Evolutionary conservation across 1,139 yeast species (phyloP).

Genomic region (Debaryomyces sp.): DNA sequence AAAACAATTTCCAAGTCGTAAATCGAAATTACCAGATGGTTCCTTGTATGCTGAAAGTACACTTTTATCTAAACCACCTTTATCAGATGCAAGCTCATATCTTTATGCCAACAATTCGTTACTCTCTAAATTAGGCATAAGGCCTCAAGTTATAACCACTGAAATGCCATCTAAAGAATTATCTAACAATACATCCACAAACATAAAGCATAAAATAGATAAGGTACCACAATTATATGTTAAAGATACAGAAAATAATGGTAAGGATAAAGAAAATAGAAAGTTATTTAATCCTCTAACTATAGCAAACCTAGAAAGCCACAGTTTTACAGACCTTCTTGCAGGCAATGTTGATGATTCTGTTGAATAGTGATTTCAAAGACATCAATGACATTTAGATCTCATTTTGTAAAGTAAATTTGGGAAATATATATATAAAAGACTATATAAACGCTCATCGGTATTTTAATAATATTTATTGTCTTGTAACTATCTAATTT

Average conservation of each 20-base stretch:
- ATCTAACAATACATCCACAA: conserved; percentile 2
- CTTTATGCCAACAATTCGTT: conserved; percentile 39
- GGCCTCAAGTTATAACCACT: conserved; percentile 45
- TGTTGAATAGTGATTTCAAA: conserved; percentile 24
- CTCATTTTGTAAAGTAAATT: background rate
- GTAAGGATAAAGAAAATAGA: conserved; percentile 18
- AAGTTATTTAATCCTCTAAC: conserved; percentile 28
- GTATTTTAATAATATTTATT: background rate
- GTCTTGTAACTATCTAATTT: conserved; percentile 2
- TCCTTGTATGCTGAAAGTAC: conserved; percentile 40
- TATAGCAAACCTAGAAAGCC: conserved; percentile 35
- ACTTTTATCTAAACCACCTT: conserved; percentile 25
- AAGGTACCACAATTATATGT: background rate
- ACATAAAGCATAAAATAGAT: background rate
- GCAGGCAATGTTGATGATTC: conserved; percentile 22
- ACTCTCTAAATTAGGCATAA: conserved; percentile 43
- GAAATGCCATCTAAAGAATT: conserved; percentile 12
- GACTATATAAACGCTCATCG: background rate
- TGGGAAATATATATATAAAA: background rate
- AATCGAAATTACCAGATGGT: conserved; percentile 33
- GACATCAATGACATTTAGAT: too few relatives aligned
- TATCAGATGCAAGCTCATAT: conserved; percentile 34
- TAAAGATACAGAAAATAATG: background rate
- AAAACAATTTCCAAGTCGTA: conserved; percentile 28
- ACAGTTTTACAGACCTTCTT: conserved; percentile 25